These are phyloP conservation scores for Halenospora varia DNA, from an alignment of 495 filamentous ascomycete species.

Conservation along the genomic window DNA sequence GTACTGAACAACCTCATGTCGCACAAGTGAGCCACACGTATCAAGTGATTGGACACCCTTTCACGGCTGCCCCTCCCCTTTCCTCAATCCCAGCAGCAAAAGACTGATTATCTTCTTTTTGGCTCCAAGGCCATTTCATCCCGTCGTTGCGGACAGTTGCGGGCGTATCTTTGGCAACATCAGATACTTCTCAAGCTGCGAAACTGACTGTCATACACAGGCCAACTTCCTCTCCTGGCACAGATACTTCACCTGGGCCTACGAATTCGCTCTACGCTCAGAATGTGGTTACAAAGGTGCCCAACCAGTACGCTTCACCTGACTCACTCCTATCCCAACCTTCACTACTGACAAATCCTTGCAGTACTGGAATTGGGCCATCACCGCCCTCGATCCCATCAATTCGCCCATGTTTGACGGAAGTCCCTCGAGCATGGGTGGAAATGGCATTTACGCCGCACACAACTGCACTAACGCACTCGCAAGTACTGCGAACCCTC, in stretches of 20 bases:
- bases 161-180: too few relatives aligned
- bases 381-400: constrained; percentile 40
- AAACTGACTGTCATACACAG: background rate
- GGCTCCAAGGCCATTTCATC: too few relatives aligned
- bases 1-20: background rate
- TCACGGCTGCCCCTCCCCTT: too few relatives aligned
- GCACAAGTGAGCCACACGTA: too few relatives aligned
- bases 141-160: too few relatives aligned
- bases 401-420: constrained; percentile 64
- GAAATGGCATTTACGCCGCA: constrained; percentile 51
- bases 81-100: too few relatives aligned
- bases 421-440: constrained; percentile 53
- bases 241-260: constrained; percentile 58
- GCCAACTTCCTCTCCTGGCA: constrained; percentile 66
- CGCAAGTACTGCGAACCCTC: constrained; percentile 27
- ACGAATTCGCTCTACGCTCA: constrained; percentile 60
- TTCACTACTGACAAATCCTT: background rate
- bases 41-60: too few relatives aligned
- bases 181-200: too few relatives aligned
- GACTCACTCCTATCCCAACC: background rate
- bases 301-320: constrained; percentile 14
- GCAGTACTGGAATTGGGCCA: constrained; percentile 45
- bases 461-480: constrained; percentile 12
- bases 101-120: too few relatives aligned
- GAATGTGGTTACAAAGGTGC: constrained; percentile 65